These are phyloP conservation scores for Aspergillus sp. DNA, from an alignment of 2,329 filamentous ascomycete genomes.

Conservation along the genomic window DNA sequence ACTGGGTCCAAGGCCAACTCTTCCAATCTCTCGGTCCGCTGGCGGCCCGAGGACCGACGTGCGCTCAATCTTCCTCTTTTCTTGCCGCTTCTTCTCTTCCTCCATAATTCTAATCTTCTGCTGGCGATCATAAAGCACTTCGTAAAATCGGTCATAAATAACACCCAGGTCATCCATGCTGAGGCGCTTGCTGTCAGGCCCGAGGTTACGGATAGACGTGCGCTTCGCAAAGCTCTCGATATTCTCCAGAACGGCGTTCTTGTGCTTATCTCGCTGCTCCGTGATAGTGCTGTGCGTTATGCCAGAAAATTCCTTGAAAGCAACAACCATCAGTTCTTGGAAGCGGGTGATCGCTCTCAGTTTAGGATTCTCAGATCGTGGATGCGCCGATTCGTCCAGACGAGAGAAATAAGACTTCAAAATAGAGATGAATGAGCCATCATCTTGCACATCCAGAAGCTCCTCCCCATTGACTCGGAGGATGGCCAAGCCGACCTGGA, in stretches of 20 bases:
- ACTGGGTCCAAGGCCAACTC: conserved; percentile 80
- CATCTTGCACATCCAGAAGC: conserved; percentile 81
- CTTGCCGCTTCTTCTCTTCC: conserved; percentile 59
- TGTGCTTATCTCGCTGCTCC: conserved; percentile 83
- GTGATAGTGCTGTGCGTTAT: conserved; percentile 91
- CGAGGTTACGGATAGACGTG: conserved; percentile 90
- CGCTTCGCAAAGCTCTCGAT: conserved; percentile 97
- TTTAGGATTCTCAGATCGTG: conserved; percentile 91
- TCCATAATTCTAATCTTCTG: conserved; percentile 72
- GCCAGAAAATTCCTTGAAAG: conserved; percentile 93
- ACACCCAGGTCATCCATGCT: conserved; percentile 77
- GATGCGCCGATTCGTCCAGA: conserved; percentile 90
- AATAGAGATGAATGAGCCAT: conserved; percentile 93
- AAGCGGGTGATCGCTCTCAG: conserved; percentile 88
- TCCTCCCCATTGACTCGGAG: conserved; percentile 95
- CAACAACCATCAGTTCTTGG: conserved; percentile 97
- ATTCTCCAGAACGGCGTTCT: conserved; percentile 85
- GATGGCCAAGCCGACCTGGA: conserved; percentile 95
- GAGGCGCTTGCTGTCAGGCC: conserved; percentile 88
- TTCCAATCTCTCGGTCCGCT: conserved; percentile 64
- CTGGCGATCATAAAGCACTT: conserved; percentile 81
- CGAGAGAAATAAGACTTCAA: conserved; percentile 90
- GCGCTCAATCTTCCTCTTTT: conserved; percentile 48
- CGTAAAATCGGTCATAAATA: conserved; percentile 91
- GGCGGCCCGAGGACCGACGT: conserved; percentile 37